A percentile compares a stretch with the other conserved stretches of the same genome.
Conservation (phyloP, 495 filamentous ascomycete species). For the Neurospora sp. region DNA sequence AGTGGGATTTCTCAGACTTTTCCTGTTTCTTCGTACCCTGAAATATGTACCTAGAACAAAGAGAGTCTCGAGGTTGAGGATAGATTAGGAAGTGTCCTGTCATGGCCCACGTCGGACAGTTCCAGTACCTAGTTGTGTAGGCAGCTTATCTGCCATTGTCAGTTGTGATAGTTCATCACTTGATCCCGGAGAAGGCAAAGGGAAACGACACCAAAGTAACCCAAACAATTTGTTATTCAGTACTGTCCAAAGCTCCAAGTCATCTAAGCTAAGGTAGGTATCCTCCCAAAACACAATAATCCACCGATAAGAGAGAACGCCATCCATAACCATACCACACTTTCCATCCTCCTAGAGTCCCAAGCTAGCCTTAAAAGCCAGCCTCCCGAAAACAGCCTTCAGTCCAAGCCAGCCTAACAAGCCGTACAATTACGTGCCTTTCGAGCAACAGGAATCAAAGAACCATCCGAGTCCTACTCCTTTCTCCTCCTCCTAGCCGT, state of each 20-base stretch:
- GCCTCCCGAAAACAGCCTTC: neutral
- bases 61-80: too few species aligned
- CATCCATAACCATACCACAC: neutral
- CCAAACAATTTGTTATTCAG: neutral
- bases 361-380: neutral
- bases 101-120: too few species aligned
- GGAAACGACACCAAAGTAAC: too few species aligned
- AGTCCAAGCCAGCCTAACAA: neutral
- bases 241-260: neutral
- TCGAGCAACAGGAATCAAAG: neutral
- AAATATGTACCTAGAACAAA: too few species aligned
- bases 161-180: too few species aligned
- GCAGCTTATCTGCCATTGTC: too few species aligned
- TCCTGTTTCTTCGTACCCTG: too few species aligned
- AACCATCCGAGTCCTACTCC: neutral
- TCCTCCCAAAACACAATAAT: neutral
- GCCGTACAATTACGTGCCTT: neutral
- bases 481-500: conserved; percentile 6
- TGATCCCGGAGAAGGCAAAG: too few species aligned
- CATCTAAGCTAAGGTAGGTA: neutral
- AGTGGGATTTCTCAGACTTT: too few species aligned
- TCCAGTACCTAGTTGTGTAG: too few species aligned
- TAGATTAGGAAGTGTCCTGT: too few species aligned
- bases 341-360: neutral
- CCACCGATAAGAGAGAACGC: neutral